Evolutionary conservation across 129 eudicot species (phyloP).

Genomic region (Smallanthus sonchifolius): DNA sequence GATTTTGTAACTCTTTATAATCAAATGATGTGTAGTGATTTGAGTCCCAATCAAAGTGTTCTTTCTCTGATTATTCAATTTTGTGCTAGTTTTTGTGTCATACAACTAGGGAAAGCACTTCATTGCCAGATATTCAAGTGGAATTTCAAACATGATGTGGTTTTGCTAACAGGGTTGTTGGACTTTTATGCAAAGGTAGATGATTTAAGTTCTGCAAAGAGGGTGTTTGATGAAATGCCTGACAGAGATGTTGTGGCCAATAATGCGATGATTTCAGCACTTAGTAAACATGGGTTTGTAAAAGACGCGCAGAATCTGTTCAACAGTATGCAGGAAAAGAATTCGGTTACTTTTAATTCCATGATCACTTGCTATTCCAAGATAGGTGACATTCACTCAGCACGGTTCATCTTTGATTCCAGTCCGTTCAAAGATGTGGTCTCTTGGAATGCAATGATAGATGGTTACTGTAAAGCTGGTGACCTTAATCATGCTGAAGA

Average conservation of each 20-base stretch:
- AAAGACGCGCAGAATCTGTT: slow-evolving; percentile 40
- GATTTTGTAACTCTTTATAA: slow-evolving; percentile 33
- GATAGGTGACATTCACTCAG: slow-evolving; percentile 36
- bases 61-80: slow-evolving; percentile 37
- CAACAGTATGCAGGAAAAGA: slow-evolving; percentile 38
- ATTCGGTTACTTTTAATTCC: slow-evolving; percentile 49
- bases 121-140: slow-evolving; percentile 38
- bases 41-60: slow-evolving; percentile 27
- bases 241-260: slow-evolving; percentile 42
- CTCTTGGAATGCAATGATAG: slow-evolving; percentile 53
- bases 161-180: slow-evolving; percentile 53
- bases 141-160: slow-evolving; percentile 32
- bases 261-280: slow-evolving; percentile 58
- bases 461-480: slow-evolving; percentile 43
- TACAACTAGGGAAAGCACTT: slow-evolving; percentile 34
- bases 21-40: slow-evolving; percentile 25
- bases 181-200: slow-evolving; percentile 54
- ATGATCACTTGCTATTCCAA: slow-evolving; percentile 53
- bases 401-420: slow-evolving; percentile 40
- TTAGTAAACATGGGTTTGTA: slow-evolving; percentile 40
- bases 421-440: slow-evolving; percentile 52
- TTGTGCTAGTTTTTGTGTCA: slow-evolving; percentile 24
- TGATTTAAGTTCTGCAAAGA: slow-evolving; percentile 37
- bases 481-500: slow-evolving; percentile 37
- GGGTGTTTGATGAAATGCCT: slow-evolving; percentile 42